Conservation (phyloP, 2,329 filamentous ascomycete genomes). For the Diaporthe vexans region DNA sequence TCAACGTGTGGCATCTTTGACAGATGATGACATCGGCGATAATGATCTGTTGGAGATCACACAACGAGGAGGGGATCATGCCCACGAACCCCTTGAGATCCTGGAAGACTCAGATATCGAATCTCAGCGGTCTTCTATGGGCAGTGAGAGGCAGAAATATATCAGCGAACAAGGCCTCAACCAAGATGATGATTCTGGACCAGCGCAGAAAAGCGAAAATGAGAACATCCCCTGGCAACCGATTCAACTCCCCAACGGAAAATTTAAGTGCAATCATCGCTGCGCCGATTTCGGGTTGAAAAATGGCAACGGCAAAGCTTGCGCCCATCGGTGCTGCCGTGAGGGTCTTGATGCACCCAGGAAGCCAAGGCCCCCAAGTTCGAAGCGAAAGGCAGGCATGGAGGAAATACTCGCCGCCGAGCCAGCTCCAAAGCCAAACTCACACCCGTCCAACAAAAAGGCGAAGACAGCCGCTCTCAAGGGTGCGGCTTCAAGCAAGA, state of each 20-base stretch:
- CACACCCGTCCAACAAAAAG: background rate
- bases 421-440: background rate
- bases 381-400: constrained; percentile 47
- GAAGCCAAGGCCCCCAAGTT: constrained; percentile 55
- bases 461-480: background rate
- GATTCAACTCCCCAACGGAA: constrained; percentile 74
- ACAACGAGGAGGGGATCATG: constrained; percentile 27
- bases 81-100: background rate
- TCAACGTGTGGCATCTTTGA: constrained; percentile 43
- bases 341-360: constrained; percentile 77
- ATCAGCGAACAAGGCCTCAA: background rate
- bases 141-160: background rate
- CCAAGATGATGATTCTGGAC: background rate
- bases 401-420: constrained; percentile 22
- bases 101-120: background rate
- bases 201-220: constrained; percentile 9
- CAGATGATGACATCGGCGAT: constrained; percentile 55
- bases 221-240: constrained; percentile 51
- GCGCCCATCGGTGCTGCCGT: constrained; percentile 80
- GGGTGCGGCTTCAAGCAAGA: background rate
- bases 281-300: constrained; percentile 61
- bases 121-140: background rate
- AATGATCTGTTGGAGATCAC: constrained; percentile 56
- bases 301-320: constrained; percentile 59
- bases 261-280: constrained; percentile 79